Evolutionary conservation across 164 flowering plant species (phyloP).

Genomic region (Vitis vinifera): ASM3070453v1 NC_081808.1:2158001-2158500

Average conservation of each 20-base stretch:
- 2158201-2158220: constrained; percentile 25
- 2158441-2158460: constrained; percentile 22
- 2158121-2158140: no score
- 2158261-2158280: background rate
- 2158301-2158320: background rate
- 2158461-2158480: background rate
- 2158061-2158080: constrained; percentile 15
- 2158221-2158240: constrained; percentile 26
- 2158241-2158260: background rate
- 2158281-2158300: background rate
- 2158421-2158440: constrained; percentile 42
- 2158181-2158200: constrained; percentile 29
- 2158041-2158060: constrained; percentile 38
- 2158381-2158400: constrained; percentile 50
- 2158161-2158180: background rate
- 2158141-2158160: no score
- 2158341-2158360: constrained; percentile 28
- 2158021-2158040: constrained; percentile 28
- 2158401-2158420: constrained; percentile 47
- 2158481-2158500: background rate
- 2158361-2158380: constrained; percentile 42
- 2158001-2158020: constrained; percentile 35
- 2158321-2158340: constrained; percentile 31
- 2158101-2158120: background rate
- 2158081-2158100: background rate